Percentiles rank a stretch among this genome's conserved stretches.
phyloP scores from a whole-genome alignment of 2,329 filamentous ascomycete genomes.

The Fusarium napiforme region DNA sequence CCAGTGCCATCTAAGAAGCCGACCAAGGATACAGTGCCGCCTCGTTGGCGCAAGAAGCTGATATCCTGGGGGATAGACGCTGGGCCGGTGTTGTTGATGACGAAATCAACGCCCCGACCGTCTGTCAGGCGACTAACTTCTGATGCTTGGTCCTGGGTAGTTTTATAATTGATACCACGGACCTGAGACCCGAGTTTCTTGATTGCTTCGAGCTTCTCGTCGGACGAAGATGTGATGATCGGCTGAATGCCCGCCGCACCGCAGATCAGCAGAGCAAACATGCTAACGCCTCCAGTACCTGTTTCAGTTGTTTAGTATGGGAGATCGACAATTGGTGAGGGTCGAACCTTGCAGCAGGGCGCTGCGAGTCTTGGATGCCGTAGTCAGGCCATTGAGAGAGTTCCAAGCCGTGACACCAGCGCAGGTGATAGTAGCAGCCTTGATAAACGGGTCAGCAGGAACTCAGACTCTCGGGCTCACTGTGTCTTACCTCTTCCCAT shows the following conservation, averaged over 20 bases:
- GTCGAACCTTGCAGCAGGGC: fast-evolving
- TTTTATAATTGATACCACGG: neutral
- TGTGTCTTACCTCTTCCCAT: neutral
- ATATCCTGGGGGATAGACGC: neutral
- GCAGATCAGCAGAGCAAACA: neutral
- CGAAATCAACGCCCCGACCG: neutral
- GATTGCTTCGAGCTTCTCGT: neutral
- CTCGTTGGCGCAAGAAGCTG: neutral
- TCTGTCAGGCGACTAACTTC: fast-evolving
- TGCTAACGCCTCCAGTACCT: neutral
- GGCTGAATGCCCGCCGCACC: neutral
- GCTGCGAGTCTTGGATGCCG: fast-evolving
- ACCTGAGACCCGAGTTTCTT: fast-evolving
- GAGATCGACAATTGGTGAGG: fast-evolving
- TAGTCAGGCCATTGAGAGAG: neutral
- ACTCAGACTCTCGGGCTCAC: fast-evolving
- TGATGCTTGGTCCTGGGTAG: fast-evolving
- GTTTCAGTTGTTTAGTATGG: too few species aligned
- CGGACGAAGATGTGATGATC: neutral
- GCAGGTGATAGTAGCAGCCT: neutral
- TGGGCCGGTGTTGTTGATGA: neutral
- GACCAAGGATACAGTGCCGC: neutral
- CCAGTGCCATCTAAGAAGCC: neutral
- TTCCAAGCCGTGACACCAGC: neutral
- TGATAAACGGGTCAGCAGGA: neutral